Evolutionary conservation across 2,329 filamentous ascomycete genomes (phyloP), one percentile per base, ranked within the genome.

Genomic region (Fusarium beomiforme): DNA sequence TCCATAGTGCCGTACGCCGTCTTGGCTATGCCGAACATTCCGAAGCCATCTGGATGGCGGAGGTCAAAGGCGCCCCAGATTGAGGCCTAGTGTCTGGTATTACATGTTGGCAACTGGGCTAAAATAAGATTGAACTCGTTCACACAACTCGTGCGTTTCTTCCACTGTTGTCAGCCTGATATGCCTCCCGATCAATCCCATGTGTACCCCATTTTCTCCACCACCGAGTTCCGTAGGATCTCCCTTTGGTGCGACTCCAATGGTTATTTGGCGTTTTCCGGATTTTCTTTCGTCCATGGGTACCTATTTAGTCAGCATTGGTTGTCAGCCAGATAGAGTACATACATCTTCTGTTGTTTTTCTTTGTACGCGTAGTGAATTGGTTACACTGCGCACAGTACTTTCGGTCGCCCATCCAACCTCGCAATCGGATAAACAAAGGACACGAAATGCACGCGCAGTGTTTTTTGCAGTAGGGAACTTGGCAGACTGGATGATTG

Each of bases 141-240:
- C 19, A 65, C 8, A 65, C 59, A 17, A 67, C 56, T 6, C 64
- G 67, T 3, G 64, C 64, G 4, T 67, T 67, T 5, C 64, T 53
- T 3, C 8, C 29, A 1, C 14, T 55, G 5, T 39, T 33, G 1
- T 46, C 34, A 3, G 49, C 42, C 3, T 29, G 34, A 10, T 67
- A 67, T 3, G 47, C 64, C 16, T 67, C 49, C 4, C 31, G 23
- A 10, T 63, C 43, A 9, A 67, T 17, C 2, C 24, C 41, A 3
- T 42, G 23, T 0, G 64, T 67, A 3, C 64, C 64, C 64, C 64
- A 67, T 67, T 37, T 67, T 6, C 26, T 17, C 64, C 64, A 67
- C 64, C 64, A 67, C 0, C 64, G 56, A 10, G 31, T 17, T 13
- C 64, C 64, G 3, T 67, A 67, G 1, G 63, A 67, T 3, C n/a